A percentile compares a stretch with the other conserved stretches of the same genome.
These are phyloP conservation scores for Calonectria multiphialidica DNA, from an alignment of 2,329 filamentous ascomycete genomes.

Conservation along the genomic window DNA sequence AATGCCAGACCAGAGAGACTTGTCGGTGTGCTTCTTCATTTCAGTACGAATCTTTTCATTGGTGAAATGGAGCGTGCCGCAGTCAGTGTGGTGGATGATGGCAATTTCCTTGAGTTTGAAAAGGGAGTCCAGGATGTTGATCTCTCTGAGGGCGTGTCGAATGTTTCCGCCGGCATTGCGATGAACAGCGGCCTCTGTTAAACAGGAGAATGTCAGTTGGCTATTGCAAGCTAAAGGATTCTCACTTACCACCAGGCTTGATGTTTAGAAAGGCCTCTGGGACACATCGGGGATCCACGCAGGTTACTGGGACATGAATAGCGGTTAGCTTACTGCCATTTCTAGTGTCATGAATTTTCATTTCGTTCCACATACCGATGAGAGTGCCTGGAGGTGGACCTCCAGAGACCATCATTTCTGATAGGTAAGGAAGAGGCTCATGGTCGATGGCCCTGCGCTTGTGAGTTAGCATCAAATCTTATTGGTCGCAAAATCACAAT, in stretches of 20 bases:
- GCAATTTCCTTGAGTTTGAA: constrained; percentile 18
- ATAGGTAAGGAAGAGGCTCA: constrained; percentile 17
- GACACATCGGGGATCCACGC: constrained; percentile 18
- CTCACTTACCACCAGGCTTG: constrained; percentile 10
- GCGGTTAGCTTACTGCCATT: neutral
- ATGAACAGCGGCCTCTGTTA: constrained; percentile 12
- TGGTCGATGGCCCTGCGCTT: neutral
- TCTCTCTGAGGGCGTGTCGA: constrained; percentile 20
- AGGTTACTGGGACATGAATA: constrained; percentile 4
- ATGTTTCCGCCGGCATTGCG: constrained; percentile 25
- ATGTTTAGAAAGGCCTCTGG: constrained; percentile 17
- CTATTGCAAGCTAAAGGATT: neutral
- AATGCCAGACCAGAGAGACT: constrained; percentile 8
- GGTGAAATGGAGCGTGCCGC: constrained; percentile 18
- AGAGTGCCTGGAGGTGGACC: neutral
- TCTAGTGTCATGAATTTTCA: too few species aligned
- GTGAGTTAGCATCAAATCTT: neutral
- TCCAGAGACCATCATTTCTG: neutral
- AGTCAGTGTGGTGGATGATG: constrained; percentile 24
- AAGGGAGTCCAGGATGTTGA: constrained; percentile 14
- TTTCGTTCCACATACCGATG: neutral
- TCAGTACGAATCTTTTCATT: constrained; percentile 3
- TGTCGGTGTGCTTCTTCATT: neutral
- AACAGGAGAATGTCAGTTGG: neutral
- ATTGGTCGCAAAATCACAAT: neutral